phyloP scores from a whole-genome alignment of 1,139 yeast genomes.

The Diutina mesorugosa region DNA sequence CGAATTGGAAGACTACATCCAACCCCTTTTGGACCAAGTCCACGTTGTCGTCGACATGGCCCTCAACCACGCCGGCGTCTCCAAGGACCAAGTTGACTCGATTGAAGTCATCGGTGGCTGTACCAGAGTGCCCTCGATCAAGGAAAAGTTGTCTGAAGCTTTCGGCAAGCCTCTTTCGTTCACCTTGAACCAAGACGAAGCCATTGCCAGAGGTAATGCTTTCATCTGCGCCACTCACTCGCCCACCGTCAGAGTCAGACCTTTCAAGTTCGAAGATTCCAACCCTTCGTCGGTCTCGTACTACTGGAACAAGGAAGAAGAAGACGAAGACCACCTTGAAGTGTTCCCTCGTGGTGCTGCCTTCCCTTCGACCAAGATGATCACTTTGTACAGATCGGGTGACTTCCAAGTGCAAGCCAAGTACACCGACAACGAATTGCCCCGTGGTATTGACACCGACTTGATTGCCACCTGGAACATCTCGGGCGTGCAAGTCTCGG shows the following conservation, averaged over 20 bases:
- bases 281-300: conserved; percentile 89
- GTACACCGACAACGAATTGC: conserved; percentile 69
- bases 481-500: conserved; percentile 71
- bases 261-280: conserved; percentile 94
- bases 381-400: conserved; percentile 83
- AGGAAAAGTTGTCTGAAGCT: conserved; percentile 64
- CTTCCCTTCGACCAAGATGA: conserved; percentile 92
- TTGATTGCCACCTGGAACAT: conserved; percentile 76
- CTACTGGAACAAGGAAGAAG: conserved; percentile 90
- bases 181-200: conserved; percentile 98
- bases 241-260: conserved; percentile 96
- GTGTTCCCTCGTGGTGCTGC: conserved; percentile 92
- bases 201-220: conserved; percentile 98
- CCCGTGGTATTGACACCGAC: conserved; percentile 47
- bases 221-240: conserved; percentile 98
- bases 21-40: conserved; percentile 69
- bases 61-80: conserved; percentile 64
- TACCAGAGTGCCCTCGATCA: conserved; percentile 91
- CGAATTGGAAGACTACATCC: conserved; percentile 79
- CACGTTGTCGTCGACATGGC: conserved; percentile 73
- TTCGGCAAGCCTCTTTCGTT: conserved; percentile 84
- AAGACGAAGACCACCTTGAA: conserved; percentile 85
- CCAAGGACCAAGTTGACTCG: conserved; percentile 66
- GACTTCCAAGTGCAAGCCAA: conserved; percentile 82
- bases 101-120: conserved; percentile 97